Percentiles rank a stretch among this genome's conserved stretches.
Conservation (phyloP, 2,329 filamentous ascomycete genomes). For the Ceratocystiopsis sp. region DNA sequence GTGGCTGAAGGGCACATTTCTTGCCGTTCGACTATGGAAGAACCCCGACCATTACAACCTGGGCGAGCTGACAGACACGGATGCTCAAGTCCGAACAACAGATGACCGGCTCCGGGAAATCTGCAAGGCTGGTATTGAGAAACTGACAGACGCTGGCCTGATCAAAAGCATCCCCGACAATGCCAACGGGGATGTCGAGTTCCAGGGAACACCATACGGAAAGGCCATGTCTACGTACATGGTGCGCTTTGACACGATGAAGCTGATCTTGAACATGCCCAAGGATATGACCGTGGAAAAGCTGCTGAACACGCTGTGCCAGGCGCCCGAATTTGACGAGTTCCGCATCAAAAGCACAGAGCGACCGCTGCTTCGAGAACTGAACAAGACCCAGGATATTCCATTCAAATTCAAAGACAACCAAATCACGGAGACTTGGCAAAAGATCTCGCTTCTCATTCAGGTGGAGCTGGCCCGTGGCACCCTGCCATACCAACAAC, state of each 20-base stretch:
- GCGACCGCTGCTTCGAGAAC: constrained; percentile 48
- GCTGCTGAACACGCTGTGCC: constrained; percentile 40
- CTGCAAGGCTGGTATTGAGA: constrained; percentile 48
- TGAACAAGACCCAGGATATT: constrained; percentile 53
- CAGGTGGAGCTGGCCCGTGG: constrained; percentile 51
- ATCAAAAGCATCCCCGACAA: constrained; percentile 21
- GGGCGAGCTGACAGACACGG: constrained; percentile 39
- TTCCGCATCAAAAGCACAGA: constrained; percentile 55
- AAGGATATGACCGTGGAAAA: constrained; percentile 39
- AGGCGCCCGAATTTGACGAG: constrained; percentile 56
- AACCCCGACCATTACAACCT: constrained; percentile 56
- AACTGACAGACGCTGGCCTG: constrained; percentile 44
- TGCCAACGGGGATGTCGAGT: constrained; percentile 17
- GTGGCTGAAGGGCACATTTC: constrained; percentile 65
- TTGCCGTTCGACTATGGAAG: constrained; percentile 54
- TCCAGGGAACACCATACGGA: constrained; percentile 55
- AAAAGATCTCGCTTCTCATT: constrained; percentile 66
- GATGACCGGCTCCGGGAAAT: constrained; percentile 53
- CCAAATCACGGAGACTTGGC: constrained; percentile 44
- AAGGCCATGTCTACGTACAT: constrained; percentile 74
- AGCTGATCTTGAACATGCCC: constrained; percentile 45
- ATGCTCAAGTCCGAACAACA: constrained; percentile 28
- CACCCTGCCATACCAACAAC: constrained; percentile 31
- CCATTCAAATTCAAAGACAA: constrained; percentile 56
- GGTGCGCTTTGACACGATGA: constrained; percentile 67